These are phyloP conservation scores for Tuber microsphaerosporum DNA, from an alignment of 495 filamentous ascomycete genomes.

Conservation along the genomic window DNA sequence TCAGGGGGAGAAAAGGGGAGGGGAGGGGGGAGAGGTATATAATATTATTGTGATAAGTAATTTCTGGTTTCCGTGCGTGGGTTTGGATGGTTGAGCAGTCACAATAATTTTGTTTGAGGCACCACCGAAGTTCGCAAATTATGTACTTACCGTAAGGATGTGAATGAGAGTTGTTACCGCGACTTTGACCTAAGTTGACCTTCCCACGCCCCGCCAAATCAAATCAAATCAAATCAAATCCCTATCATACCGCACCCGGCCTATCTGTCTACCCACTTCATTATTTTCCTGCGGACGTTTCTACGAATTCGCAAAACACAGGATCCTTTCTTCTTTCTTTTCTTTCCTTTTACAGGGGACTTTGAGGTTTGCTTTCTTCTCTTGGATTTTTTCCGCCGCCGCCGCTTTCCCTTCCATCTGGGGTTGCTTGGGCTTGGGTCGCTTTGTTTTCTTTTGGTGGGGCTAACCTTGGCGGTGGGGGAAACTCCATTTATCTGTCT, in stretches of 20 bases:
- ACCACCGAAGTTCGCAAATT: background rate
- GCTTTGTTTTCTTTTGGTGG: conserved; percentile 15
- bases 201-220: background rate
- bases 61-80: background rate
- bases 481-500: conserved; percentile 6
- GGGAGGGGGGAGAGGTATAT: too few species aligned
- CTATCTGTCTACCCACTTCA: background rate
- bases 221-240: background rate
- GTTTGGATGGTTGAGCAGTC: conserved; percentile 2
- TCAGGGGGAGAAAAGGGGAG: background rate
- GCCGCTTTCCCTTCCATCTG: conserved; percentile 4
- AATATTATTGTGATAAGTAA: too few species aligned
- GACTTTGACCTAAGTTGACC: background rate
- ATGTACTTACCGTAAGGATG: background rate
- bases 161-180: background rate
- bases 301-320: conserved; percentile 1
- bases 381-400: background rate
- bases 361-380: background rate
- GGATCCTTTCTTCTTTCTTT: background rate
- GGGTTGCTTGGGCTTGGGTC: background rate
- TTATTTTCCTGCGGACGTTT: background rate
- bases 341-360: conserved; percentile 21
- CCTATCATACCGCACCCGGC: background rate
- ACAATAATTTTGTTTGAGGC: background rate
- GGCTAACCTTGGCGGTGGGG: conserved; percentile 13